These are phyloP conservation scores for Geosmithia putterillii DNA, from an alignment of 2,329 filamentous ascomycete species.

Conservation along the genomic window DNA sequence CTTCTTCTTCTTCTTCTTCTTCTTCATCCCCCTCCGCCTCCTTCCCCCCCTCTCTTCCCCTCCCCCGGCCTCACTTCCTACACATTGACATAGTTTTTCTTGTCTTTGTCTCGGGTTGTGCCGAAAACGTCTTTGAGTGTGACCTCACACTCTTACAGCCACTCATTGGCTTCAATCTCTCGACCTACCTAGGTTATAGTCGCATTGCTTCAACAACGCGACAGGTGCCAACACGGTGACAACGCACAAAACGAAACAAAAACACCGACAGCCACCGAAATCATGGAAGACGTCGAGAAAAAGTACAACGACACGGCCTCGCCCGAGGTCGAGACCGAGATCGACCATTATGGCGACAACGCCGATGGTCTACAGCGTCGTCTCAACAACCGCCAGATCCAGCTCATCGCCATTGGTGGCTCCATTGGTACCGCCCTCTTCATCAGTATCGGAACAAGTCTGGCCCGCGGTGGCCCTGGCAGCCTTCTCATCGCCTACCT, in stretches of 20 bases:
- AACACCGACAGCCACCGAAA: conserved; percentile 4
- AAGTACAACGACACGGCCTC: conserved; percentile 10
- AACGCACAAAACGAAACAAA: no score
- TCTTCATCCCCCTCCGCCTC: neutral
- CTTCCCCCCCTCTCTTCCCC: neutral
- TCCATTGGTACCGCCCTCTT: conserved; percentile 40
- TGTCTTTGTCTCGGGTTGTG: neutral
- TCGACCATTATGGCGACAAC: conserved; percentile 16
- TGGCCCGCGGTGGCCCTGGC: conserved; percentile 18
- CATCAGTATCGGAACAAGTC: conserved; percentile 41
- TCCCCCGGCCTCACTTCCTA: neutral
- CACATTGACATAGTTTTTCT: no score
- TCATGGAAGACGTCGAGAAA: conserved; percentile 13
- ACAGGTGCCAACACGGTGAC: neutral
- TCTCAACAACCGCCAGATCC: conserved; percentile 34
- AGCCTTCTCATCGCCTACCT: conserved; percentile 42
- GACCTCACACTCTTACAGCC: neutral
- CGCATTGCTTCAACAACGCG: neutral
- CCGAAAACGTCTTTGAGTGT: neutral
- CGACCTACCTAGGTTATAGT: neutral
- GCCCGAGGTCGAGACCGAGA: conserved; percentile 8
- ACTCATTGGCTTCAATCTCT: neutral
- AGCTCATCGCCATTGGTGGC: conserved; percentile 39
- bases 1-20: conserved; percentile 1
- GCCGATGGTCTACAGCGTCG: conserved; percentile 24